Percentiles rank a stretch among this genome's conserved stretches.
phyloP scores from a whole-genome alignment of 495 filamentous ascomycete species.

The Xanthoparmelia taractica region DNA sequence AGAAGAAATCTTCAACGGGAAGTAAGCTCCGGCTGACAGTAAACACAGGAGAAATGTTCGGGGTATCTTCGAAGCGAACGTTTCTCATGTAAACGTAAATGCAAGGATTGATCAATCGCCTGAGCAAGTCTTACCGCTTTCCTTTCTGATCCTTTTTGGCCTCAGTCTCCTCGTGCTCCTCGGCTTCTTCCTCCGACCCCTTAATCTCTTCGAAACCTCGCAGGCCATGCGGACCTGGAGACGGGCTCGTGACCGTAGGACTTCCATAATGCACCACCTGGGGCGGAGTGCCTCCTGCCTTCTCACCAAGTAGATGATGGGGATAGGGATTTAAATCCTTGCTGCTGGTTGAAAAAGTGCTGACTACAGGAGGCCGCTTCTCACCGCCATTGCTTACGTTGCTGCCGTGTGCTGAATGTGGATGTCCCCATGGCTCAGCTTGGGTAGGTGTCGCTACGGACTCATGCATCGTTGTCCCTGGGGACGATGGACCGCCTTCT shows the following conservation, averaged over 20 bases:
- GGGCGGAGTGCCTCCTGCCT: conserved; percentile 51
- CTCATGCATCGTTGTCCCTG: conserved; percentile 14
- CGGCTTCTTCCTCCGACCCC: conserved; percentile 5
- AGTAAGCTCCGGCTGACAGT: neutral
- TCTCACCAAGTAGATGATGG: conserved; percentile 50
- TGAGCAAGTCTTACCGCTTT: neutral
- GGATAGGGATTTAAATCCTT: conserved; percentile 67
- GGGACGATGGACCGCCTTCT: conserved; percentile 18
- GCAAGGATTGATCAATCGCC: neutral
- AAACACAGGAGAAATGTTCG: conserved; percentile 14
- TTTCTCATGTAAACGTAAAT: neutral
- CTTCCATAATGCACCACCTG: conserved; percentile 58
- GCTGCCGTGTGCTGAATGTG: conserved; percentile 34
- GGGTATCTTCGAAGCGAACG: conserved; percentile 22
- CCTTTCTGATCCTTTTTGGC: conserved; percentile 1
- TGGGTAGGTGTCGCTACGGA: conserved; percentile 48
- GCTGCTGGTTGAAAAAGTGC: conserved; percentile 68
- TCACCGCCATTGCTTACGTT: conserved; percentile 33
- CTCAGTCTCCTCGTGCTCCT: conserved; percentile 6
- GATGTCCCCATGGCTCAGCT: conserved; percentile 36
- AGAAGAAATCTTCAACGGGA: conserved; percentile 4
- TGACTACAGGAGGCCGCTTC: conserved; percentile 58
- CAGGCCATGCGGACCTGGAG: conserved; percentile 9
- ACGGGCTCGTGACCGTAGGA: conserved; percentile 37
- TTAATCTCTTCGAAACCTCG: conserved; percentile 13